Conservation (phyloP, 805 yeast genomes). For the Phaffomyces opuntiae region DNA sequence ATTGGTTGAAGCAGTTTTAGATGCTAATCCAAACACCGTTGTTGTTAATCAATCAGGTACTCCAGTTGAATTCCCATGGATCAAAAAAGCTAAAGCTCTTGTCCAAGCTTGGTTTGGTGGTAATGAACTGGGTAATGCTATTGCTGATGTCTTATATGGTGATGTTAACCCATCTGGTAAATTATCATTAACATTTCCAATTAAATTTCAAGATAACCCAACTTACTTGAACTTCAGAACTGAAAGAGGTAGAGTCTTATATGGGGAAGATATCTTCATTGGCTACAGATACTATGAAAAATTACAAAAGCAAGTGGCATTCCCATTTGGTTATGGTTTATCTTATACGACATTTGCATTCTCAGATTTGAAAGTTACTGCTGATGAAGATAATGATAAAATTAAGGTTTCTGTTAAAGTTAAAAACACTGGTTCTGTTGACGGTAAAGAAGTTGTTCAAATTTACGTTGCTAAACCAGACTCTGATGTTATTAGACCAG, state of each 20-base stretch:
- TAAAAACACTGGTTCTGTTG: conserved; percentile 37
- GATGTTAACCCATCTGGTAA: conserved; percentile 57
- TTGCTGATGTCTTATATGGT: conserved; percentile 50
- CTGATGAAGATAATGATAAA: conserved; percentile 21
- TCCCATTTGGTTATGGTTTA: conserved; percentile 59
- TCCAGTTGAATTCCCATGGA: conserved; percentile 56
- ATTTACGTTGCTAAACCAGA: conserved; percentile 36
- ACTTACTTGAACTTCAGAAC: conserved; percentile 45
- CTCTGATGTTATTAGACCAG: conserved; percentile 38
- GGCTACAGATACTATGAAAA: conserved; percentile 60
- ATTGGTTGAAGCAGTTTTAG: conserved; percentile 36
- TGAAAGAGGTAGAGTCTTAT: conserved; percentile 44
- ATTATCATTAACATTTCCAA: conserved; percentile 49
- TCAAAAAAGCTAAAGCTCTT: conserved; percentile 32
- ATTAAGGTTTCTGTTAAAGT: conserved; percentile 31
- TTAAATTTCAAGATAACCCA: conserved; percentile 46
- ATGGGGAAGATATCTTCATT: conserved; percentile 61
- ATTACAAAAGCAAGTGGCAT: conserved; percentile 37
- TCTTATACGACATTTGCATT: conserved; percentile 49
- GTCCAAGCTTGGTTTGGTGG: conserved; percentile 56
- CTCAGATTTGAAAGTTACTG: conserved; percentile 28
- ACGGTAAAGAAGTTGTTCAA: conserved; percentile 52
- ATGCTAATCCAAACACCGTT: conserved; percentile 43
- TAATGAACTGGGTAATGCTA: conserved; percentile 48
- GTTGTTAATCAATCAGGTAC: conserved; percentile 56